These are phyloP conservation scores for Eucalyptus curtisii DNA, from an alignment of 345 rosid genomes.

Conservation along the genomic window DNA sequence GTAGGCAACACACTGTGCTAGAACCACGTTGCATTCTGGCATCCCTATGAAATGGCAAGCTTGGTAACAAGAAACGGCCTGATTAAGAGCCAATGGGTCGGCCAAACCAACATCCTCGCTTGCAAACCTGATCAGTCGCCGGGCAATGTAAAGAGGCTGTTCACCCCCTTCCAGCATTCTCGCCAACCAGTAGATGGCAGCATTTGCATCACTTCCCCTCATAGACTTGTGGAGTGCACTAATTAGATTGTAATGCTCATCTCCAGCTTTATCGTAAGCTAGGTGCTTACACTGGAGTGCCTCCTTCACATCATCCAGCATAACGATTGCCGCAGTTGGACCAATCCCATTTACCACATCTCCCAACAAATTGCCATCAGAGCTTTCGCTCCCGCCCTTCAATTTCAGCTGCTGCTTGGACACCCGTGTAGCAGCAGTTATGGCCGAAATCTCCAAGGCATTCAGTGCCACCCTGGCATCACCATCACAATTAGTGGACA, in stretches of 20 bases:
- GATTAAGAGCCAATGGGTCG: constrained; percentile 64
- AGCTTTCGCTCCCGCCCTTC: background rate
- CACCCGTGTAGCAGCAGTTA: constrained; percentile 33
- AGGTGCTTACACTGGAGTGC: constrained; percentile 75
- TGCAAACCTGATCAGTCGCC: constrained; percentile 75
- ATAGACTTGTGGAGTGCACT: constrained; percentile 86
- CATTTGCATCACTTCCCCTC: constrained; percentile 72
- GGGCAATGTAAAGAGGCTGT: constrained; percentile 76
- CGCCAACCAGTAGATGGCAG: constrained; percentile 74
- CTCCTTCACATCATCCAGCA: constrained; percentile 69
- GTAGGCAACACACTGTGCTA: constrained; percentile 72
- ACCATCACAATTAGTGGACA: constrained; percentile 62
- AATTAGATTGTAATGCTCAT: constrained; percentile 74
- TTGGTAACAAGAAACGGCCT: constrained; percentile 82
- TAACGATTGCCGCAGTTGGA: constrained; percentile 2
- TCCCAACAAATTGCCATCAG: background rate
- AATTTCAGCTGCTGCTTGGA: background rate
- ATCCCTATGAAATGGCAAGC: constrained; percentile 84
- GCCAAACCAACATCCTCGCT: constrained; percentile 84
- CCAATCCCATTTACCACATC: background rate
- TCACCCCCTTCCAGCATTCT: constrained; percentile 87
- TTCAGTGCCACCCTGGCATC: constrained; percentile 81
- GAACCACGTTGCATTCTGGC: constrained; percentile 78
- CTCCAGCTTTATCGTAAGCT: constrained; percentile 74
- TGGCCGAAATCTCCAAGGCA: constrained; percentile 62